A percentile compares a stretch with the other conserved stretches of the same genome.
These are phyloP conservation scores for Penicillium brevicompactum DNA, from an alignment of 2,329 filamentous ascomycete species.

Conservation along the genomic window DNA sequence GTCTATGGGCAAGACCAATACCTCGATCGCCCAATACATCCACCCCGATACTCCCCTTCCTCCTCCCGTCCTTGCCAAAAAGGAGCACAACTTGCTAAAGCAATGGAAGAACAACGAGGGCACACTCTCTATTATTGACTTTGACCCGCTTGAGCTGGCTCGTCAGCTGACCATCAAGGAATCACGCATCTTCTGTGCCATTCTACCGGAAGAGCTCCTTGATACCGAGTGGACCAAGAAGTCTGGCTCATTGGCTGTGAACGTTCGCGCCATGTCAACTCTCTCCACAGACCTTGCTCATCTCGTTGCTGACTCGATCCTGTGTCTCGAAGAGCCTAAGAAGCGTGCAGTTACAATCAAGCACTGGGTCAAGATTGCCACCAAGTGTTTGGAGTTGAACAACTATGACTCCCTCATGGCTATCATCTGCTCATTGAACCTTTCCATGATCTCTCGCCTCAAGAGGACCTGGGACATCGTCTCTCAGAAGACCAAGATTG, in stretches of 20 bases:
- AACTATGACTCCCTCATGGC: constrained; percentile 98
- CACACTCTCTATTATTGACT: constrained; percentile 77
- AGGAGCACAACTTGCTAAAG: constrained; percentile 71
- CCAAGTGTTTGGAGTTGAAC: constrained; percentile 82
- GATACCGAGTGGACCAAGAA: constrained; percentile 95
- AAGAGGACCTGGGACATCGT: constrained; percentile 91
- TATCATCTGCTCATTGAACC: constrained; percentile 91
- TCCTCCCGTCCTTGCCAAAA: constrained; percentile 69
- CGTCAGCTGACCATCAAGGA: constrained; percentile 91
- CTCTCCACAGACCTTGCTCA: constrained; percentile 92
- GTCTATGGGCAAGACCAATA: constrained; percentile 84
- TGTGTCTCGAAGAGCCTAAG: constrained; percentile 86
- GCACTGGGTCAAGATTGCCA: constrained; percentile 95
- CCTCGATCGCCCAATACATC: constrained; percentile 70
- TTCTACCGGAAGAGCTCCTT: constrained; percentile 87
- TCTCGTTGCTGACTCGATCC: constrained; percentile 87
- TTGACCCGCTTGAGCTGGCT: constrained; percentile 87
- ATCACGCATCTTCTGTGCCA: constrained; percentile 86
- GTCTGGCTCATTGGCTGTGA: constrained; percentile 73
- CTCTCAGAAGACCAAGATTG: constrained; percentile 77
- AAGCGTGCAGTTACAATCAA: constrained; percentile 89
- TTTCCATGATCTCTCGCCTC: constrained; percentile 83
- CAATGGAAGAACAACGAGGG: constrained; percentile 73
- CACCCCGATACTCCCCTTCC: constrained; percentile 73
- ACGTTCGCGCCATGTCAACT: constrained; percentile 91